These are phyloP conservation scores for Amphibolis antarctica DNA, from an alignment of 106 monocot genomes.

Conservation along the genomic window DNA sequence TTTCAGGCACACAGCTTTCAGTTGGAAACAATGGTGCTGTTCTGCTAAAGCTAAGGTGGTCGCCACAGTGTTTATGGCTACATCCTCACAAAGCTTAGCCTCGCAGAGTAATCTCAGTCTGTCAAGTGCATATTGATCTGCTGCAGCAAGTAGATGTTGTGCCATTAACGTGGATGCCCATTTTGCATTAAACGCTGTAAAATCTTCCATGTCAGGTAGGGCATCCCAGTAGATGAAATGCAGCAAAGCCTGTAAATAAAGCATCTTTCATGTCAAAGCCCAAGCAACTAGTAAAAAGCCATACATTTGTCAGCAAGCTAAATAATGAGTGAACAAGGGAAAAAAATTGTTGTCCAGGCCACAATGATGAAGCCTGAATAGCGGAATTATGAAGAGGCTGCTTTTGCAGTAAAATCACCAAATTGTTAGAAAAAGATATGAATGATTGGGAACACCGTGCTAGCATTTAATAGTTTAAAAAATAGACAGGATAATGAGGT, in stretches of 20 bases:
- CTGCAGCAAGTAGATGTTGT: conserved; percentile 82
- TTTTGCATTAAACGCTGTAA: conserved; percentile 49
- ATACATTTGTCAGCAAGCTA: too few relatives aligned
- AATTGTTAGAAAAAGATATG: too few relatives aligned
- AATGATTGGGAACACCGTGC: too few relatives aligned
- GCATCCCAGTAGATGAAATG: conserved; percentile 87
- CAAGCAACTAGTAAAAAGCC: too few relatives aligned
- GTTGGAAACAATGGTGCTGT: conserved; percentile 72
- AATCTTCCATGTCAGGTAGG: conserved; percentile 73
- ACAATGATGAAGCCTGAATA: too few relatives aligned
- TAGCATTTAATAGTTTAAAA: too few relatives aligned
- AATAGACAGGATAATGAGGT: too few relatives aligned
- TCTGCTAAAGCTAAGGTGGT: conserved; percentile 82
- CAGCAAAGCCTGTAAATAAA: conserved; percentile 57
- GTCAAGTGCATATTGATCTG: conserved; percentile 72
- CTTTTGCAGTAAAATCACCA: too few relatives aligned
- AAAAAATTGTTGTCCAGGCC: too few relatives aligned
- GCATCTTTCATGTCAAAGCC: neutral
- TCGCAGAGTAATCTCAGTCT: conserved; percentile 69
- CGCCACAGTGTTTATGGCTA: conserved; percentile 81
- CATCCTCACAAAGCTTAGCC: conserved; percentile 56
- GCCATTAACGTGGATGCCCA: conserved; percentile 73
- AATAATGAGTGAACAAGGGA: too few relatives aligned
- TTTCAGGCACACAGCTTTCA: conserved; percentile 65
- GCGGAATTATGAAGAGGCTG: too few relatives aligned